A percentile compares a stretch with the other conserved stretches of the same genome.
Conservation (phyloP, 805 yeast genomes). For the Pichia deserticola region DNA sequence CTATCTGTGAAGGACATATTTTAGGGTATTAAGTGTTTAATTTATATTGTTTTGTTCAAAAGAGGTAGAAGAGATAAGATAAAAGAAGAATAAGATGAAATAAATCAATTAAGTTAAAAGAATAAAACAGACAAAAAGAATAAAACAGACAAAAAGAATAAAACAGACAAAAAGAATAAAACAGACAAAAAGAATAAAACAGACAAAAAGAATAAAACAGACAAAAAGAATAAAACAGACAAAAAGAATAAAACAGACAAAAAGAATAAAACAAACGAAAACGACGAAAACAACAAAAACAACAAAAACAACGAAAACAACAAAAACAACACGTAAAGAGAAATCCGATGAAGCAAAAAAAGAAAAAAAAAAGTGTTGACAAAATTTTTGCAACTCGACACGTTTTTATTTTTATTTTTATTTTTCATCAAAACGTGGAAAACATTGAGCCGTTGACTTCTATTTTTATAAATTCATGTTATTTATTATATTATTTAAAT, state of each 20-base stretch:
- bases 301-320: neutral
- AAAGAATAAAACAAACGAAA: neutral
- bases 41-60: neutral
- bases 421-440: no score
- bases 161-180: neutral
- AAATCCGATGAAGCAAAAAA: neutral
- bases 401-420: neutral
- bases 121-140: neutral
- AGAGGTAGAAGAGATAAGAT: neutral
- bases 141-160: neutral
- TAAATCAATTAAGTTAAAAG: neutral
- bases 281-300: neutral
- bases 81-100: no score
- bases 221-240: neutral
- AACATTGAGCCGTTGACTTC: neutral
- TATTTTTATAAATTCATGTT: neutral
- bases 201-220: neutral
- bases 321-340: neutral
- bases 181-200: neutral
- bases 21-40: neutral
- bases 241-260: neutral
- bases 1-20: slow-evolving; percentile 51
- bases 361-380: neutral
- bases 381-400: neutral
- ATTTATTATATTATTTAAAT: no score